Evolutionary conservation across 1,284 basidiomycete species (phyloP), one percentile per base, ranked within the genome.

Genomic region (Peniophora sp.): DNA sequence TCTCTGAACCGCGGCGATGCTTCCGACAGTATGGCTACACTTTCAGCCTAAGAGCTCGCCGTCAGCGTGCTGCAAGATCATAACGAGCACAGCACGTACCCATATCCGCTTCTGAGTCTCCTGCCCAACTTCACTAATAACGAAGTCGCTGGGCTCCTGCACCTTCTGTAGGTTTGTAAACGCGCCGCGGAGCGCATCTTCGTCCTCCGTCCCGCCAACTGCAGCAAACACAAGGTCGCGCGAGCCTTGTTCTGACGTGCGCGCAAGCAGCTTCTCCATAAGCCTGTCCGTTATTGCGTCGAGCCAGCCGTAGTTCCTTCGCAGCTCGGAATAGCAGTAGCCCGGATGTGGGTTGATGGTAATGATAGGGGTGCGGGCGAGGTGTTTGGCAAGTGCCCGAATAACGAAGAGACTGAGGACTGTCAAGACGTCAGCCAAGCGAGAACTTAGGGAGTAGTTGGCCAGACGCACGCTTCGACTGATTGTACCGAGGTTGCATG

Each of bases 291-390:
- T 0, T 2, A 50, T 39, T 3, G 44, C 34, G 11, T 35, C 24
- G 16, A 25, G 17, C n/a, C 47, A 20, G 3, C 27, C 34, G 5
- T 61, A 22, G 25, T 61, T 56, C 25, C 68, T 64, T 2, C 62
- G 60, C 3, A 81, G 57, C 14, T 65, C 62, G 8, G 78, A 76
- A 45, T 61, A 50, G 60, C 78, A 80, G 53, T 66, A 74, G 0
- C 78, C 77, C 3, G 78, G 79, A 46, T 70, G 69, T 5, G 77
- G 78, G 46, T 70, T 69, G 35, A 74, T 68, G 14, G 68, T 10
- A 24, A 45, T 25, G 10, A 45, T 25, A 9, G 44, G 44, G 9
- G 23, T 22, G 10, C 22, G 16, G 8, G 44, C 44, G n/a, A 45
- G 44, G 44, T 22, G 23, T 16, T 16, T 22, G 44, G 44, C 44